Conservation (phyloP, 495 filamentous ascomycete genomes). For the Darksidea phi region DNA sequence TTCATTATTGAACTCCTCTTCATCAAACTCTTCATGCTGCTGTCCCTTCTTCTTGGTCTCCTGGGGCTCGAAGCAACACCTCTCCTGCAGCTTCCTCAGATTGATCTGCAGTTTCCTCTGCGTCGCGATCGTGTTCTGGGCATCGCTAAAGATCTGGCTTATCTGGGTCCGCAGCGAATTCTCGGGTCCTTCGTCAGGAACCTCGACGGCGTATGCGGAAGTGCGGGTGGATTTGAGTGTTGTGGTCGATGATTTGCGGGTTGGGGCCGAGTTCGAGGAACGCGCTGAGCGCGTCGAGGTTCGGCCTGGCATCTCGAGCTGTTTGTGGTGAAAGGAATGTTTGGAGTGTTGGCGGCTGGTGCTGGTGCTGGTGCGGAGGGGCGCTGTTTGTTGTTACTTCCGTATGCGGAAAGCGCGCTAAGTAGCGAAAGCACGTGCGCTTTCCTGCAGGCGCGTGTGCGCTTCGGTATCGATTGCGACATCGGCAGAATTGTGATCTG, state of each 20-base stretch:
- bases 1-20: constrained; percentile 84
- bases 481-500: constrained; percentile 4
- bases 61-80: constrained; percentile 75
- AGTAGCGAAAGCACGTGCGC: constrained; percentile 14
- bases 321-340: constrained; percentile 4
- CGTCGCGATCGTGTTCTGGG: constrained; percentile 80
- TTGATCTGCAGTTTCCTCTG: constrained; percentile 87
- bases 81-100: constrained; percentile 78
- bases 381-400: constrained; percentile 13
- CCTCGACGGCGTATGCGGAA: constrained; percentile 62
- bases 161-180: constrained; percentile 73
- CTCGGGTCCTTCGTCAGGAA: constrained; percentile 70
- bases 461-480: constrained; percentile 5
- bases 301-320: constrained; percentile 44
- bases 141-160: constrained; percentile 77
- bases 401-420: not conserved
- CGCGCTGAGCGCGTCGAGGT: constrained; percentile 37
- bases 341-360: constrained; percentile 6
- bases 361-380: constrained; percentile 2
- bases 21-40: constrained; percentile 56
- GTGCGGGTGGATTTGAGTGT: constrained; percentile 51
- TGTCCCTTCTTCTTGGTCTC: constrained; percentile 48
- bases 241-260: constrained; percentile 43
- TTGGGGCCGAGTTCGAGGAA: constrained; percentile 28
- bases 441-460: not conserved